phyloP scores from a whole-genome alignment of 176 grass and related monocot genomes.

The Oryza nivara region DNA sequence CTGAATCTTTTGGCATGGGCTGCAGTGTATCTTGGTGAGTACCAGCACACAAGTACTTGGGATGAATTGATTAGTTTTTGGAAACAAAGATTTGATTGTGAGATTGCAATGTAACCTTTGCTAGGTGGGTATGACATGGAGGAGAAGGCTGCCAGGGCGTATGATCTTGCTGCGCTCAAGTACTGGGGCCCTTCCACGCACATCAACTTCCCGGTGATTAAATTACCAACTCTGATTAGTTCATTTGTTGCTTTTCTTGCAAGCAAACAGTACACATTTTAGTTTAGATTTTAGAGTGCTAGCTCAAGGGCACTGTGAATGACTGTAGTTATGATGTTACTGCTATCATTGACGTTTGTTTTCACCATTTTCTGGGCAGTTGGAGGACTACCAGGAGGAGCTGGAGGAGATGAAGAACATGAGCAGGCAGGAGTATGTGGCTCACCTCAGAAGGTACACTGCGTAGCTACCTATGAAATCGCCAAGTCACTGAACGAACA shows the following conservation, averaged over 20 bases:
- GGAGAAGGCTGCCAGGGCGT: conserved; percentile 85
- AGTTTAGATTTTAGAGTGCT: neutral
- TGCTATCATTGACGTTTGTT: neutral
- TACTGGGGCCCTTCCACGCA: conserved; percentile 72
- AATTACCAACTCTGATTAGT: neutral
- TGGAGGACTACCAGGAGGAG: conserved; percentile 76
- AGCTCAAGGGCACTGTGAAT: neutral
- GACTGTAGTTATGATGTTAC: neutral
- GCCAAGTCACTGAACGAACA: neutral
- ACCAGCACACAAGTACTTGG: neutral
- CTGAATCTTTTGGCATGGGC: conserved; percentile 35
- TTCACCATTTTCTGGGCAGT: conserved; percentile 1
- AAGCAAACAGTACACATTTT: neutral
- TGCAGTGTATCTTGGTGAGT: conserved; percentile 99
- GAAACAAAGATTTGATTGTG: neutral
- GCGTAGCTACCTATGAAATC: neutral
- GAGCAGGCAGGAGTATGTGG: conserved; percentile 73
- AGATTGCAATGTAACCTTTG: neutral
- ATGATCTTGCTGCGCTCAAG: conserved; percentile 83
- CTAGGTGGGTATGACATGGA: conserved; percentile 95
- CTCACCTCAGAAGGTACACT: conserved; percentile 71
- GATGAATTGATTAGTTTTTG: neutral
- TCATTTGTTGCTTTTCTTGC: too few species aligned
- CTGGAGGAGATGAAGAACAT: conserved; percentile 79
- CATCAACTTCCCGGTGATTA: conserved; percentile 71